Conservation (phyloP, 1,284 basidiomycete species). For the Baeospora myosura region DNA sequence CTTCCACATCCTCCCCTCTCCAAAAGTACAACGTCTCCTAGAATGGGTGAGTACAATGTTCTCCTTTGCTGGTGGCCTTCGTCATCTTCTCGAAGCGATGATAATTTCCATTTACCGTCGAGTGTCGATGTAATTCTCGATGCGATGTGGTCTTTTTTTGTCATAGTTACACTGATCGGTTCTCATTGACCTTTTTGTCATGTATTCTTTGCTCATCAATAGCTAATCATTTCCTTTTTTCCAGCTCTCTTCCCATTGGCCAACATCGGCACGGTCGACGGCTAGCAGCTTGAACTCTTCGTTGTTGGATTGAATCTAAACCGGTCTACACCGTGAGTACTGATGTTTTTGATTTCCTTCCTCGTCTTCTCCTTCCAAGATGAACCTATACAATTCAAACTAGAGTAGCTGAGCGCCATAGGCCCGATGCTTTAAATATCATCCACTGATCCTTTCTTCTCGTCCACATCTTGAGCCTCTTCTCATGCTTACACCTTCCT, state of each 20-base stretch:
- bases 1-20: too few species aligned
- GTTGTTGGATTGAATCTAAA: not conserved
- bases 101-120: slow-evolving; percentile 3
- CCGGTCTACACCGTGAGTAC: slow-evolving; percentile 10
- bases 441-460: slow-evolving; percentile 46
- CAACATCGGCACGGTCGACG: too few species aligned
- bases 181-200: slow-evolving; percentile 10
- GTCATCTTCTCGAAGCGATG: not conserved
- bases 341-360: slow-evolving; percentile 5
- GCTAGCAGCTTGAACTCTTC: not conserved
- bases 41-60: too few species aligned
- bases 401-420: slow-evolving; percentile 77
- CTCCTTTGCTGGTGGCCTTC: too few species aligned
- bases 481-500: not conserved
- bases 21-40: too few species aligned
- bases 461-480: slow-evolving; percentile 10
- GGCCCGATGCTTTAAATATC: slow-evolving; percentile 63
- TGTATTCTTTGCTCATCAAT: not conserved
- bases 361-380: slow-evolving; percentile 27
- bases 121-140: not conserved
- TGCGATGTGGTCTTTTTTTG: slow-evolving; percentile 52
- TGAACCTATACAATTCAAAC: slow-evolving; percentile 71
- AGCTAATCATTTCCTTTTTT: too few species aligned
- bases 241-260: too few species aligned
- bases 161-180: slow-evolving; percentile 88